Conservation (phyloP, 2,329 filamentous ascomycete genomes). For the Fusarium sp. region DNA sequence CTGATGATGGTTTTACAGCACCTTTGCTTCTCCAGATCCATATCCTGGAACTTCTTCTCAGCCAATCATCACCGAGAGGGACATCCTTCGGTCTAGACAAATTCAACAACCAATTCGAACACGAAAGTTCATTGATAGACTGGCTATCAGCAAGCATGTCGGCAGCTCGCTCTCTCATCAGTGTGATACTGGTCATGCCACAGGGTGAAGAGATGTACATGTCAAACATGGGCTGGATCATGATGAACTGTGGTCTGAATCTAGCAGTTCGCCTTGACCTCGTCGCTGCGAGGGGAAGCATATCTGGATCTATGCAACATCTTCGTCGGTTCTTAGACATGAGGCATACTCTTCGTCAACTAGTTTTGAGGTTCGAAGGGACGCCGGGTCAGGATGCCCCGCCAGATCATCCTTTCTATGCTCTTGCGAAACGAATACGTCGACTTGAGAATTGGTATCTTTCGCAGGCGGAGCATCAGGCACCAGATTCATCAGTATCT, state of each 20-base stretch:
- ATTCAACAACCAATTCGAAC: conserved; percentile 20
- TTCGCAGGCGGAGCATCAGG: not conserved
- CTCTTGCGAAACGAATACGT: conserved; percentile 29
- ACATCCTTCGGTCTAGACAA: conserved; percentile 45
- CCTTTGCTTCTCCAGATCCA: conserved; percentile 45
- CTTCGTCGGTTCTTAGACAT: conserved; percentile 46
- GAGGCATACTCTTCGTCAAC: conserved; percentile 44
- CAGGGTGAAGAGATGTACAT: conserved; percentile 43
- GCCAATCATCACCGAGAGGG: conserved; percentile 43
- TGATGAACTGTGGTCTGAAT: conserved; percentile 47
- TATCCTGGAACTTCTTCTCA: conserved; percentile 46
- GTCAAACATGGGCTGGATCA: conserved; percentile 50
- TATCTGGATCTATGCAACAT: conserved; percentile 38
- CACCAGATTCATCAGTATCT: not conserved
- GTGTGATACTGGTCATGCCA: conserved; percentile 40
- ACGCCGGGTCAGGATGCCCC: conserved; percentile 7
- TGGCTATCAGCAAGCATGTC: conserved; percentile 49
- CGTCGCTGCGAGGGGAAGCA: conserved; percentile 31
- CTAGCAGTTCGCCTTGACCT: conserved; percentile 47
- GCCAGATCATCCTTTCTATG: conserved; percentile 39
- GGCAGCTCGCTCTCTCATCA: conserved; percentile 42
- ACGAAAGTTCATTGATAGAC: conserved; percentile 28
- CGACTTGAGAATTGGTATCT: conserved; percentile 39
- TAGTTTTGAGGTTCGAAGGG: conserved; percentile 43
- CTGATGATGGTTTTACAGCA: conserved; percentile 19